phyloP scores from a whole-genome alignment of 2,329 filamentous ascomycete species.

The Cercospora janseana region DNA sequence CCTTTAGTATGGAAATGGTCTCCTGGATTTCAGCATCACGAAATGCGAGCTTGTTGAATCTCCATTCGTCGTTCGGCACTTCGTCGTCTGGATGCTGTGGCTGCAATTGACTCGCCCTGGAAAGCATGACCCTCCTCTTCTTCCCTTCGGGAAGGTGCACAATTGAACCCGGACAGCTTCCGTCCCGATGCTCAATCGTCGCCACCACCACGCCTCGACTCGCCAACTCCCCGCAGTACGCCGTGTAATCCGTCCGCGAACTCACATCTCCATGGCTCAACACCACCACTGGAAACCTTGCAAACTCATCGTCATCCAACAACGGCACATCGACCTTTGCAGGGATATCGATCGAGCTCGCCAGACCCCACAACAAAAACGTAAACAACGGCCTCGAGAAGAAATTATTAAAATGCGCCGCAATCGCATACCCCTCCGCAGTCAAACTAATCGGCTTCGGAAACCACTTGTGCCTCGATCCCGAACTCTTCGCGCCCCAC shows the following conservation, averaged over 20 bases:
- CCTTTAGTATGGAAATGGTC: constrained; percentile 40
- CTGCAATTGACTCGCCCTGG: constrained; percentile 38
- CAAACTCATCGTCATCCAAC: constrained; percentile 7
- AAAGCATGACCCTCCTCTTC: constrained; percentile 39
- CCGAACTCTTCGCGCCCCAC: constrained; percentile 24
- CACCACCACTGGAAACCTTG: constrained; percentile 40
- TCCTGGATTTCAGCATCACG: constrained; percentile 47
- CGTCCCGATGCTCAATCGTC: constrained; percentile 46
- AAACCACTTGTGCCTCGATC: constrained; percentile 42
- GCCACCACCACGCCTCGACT: constrained; percentile 45
- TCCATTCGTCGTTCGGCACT: constrained; percentile 24
- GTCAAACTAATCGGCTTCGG: constrained; percentile 44
- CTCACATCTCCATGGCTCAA: constrained; percentile 48
- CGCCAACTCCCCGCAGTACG: constrained; percentile 45
- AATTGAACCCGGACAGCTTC: constrained; percentile 44
- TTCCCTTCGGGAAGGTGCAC: constrained; percentile 37
- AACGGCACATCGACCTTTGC: constrained; percentile 41
- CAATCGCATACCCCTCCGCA: constrained; percentile 43
- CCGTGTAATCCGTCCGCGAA: constrained; percentile 45
- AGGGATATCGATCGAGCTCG: constrained; percentile 42
- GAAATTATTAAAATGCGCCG: constrained; percentile 39
- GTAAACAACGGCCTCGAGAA: constrained; percentile 40
- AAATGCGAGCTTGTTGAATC: constrained; percentile 38
- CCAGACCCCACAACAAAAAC: constrained; percentile 41
- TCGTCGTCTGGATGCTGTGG: constrained; percentile 16